Evolutionary conservation across 129 eudicot species (phyloP).

Genomic region (Kitagawia praeruptora): DNA sequence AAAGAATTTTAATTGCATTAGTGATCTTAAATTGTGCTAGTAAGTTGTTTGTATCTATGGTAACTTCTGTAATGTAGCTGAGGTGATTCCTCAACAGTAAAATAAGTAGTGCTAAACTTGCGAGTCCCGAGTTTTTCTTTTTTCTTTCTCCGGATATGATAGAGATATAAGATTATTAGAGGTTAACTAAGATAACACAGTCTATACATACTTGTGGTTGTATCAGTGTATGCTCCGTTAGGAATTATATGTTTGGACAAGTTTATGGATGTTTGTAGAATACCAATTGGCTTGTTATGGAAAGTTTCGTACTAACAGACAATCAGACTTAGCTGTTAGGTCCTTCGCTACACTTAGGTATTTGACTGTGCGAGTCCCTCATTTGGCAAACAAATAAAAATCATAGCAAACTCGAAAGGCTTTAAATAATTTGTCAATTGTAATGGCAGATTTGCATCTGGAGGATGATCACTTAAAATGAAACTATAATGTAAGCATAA

Average conservation of each 20-base stretch:
- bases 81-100: background rate
- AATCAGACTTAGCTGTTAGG: background rate
- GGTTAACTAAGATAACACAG: background rate
- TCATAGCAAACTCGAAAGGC: background rate
- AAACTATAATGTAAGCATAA: background rate
- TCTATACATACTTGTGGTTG: background rate
- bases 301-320: background rate
- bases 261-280: background rate
- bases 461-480: background rate
- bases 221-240: background rate
- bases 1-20: background rate
- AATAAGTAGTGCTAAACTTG: background rate
- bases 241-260: background rate
- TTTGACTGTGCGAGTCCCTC: background rate
- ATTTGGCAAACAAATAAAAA: background rate
- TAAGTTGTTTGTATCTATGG: background rate
- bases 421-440: background rate
- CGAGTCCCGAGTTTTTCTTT: background rate
- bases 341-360: background rate
- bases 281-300: background rate
- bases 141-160: background rate
- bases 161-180: background rate
- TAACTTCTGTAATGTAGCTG: background rate
- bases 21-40: too few relatives aligned
- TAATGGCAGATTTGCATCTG: background rate